A percentile compares a stretch with the other conserved stretches of the same genome.
Conservation (phyloP, 257 asterid genomes). For the Mentha longifolia region DNA sequence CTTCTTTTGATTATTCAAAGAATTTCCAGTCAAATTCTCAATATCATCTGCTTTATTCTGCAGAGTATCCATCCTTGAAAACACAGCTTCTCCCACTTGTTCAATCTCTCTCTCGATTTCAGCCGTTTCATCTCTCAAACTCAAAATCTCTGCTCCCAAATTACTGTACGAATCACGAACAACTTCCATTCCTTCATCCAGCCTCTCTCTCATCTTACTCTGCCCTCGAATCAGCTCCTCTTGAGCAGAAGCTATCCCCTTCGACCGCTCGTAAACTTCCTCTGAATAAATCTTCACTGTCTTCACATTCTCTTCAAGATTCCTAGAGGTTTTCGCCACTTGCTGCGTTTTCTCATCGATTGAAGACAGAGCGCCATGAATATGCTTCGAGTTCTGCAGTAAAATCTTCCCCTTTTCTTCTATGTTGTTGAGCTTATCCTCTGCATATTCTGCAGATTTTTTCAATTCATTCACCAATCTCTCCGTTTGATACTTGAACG, state of each 20-base stretch:
- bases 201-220: conserved; percentile 49
- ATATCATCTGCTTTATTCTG: too few species aligned
- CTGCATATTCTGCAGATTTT: conserved; percentile 58
- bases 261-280: conserved; percentile 55
- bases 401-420: conserved; percentile 48
- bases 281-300: too few species aligned
- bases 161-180: conserved; percentile 50
- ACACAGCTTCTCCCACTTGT: conserved; percentile 59
- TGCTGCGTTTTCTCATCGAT: conserved; percentile 53
- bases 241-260: conserved; percentile 58
- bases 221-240: conserved; percentile 52
- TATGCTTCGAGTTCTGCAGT: conserved; percentile 48
- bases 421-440: conserved; percentile 52
- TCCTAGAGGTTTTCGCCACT: conserved; percentile 51
- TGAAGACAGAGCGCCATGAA: conserved; percentile 49
- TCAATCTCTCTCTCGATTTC: conserved; percentile 63
- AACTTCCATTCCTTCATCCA: conserved; percentile 54
- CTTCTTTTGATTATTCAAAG: too few species aligned
- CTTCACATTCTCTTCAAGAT: conserved; percentile 49
- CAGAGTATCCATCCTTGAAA: conserved; percentile 50
- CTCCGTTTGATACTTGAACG: conserved; percentile 62
- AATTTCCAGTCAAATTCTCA: too few species aligned
- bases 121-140: conserved; percentile 50
- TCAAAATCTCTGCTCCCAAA: conserved; percentile 50
- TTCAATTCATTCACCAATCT: conserved; percentile 60